Evolutionary conservation across 148 eudicot species (phyloP).

Genomic region (Gaultheria prostrata): DNA sequence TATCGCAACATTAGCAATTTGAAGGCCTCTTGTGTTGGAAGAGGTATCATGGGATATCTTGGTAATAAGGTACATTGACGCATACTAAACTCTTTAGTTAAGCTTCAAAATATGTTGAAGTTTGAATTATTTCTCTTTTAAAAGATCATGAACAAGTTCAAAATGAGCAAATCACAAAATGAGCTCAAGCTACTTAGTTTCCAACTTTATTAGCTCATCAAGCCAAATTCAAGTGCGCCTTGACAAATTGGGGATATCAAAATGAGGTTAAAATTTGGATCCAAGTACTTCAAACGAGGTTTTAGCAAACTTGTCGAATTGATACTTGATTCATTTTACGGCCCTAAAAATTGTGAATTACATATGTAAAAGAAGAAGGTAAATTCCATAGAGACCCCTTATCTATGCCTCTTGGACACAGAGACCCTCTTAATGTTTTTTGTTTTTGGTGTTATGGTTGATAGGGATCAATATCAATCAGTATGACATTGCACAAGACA

Average conservation of each 20-base stretch:
- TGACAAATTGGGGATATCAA: too few species aligned
- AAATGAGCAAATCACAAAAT: neutral
- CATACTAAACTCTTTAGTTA: neutral
- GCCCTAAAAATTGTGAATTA: too few species aligned
- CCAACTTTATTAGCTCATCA: too few species aligned
- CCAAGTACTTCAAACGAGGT: too few species aligned
- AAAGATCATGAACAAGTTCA: neutral
- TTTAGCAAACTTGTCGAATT: too few species aligned
- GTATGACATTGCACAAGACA: conserved; percentile 53
- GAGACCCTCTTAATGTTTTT: neutral
- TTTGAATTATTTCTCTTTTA: neutral
- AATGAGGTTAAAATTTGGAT: too few species aligned
- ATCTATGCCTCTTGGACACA: too few species aligned
- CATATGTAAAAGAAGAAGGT: too few species aligned
- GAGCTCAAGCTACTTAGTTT: neutral
- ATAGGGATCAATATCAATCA: conserved; percentile 68
- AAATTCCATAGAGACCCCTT: too few species aligned
- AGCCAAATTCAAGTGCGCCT: too few species aligned
- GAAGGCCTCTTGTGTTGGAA: conserved; percentile 60
- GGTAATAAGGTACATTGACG: conserved; percentile 51
- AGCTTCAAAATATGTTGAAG: neutral
- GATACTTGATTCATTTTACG: too few species aligned
- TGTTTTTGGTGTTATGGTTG: neutral
- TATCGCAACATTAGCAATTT: conserved; percentile 32
- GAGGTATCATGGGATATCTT: conserved; percentile 70